Conservation (phyloP, 331 rosid species). For the Phaseolus coccineus region DNA sequence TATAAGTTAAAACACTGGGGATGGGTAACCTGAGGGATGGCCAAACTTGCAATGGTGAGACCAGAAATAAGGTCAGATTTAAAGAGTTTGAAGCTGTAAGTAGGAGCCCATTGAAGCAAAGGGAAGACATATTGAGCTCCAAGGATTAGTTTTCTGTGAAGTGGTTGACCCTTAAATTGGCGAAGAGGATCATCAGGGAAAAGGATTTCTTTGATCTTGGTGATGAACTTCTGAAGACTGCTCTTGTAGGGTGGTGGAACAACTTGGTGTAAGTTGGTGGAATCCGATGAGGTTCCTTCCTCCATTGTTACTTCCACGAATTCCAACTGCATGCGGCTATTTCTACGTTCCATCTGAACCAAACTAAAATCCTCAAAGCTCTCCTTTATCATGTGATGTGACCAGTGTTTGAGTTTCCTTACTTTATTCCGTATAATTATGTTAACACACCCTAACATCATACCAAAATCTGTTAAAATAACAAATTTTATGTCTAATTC, state of each 20-base stretch:
- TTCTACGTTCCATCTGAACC: conserved; percentile 46
- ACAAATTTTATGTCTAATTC: no score
- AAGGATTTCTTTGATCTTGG: conserved; percentile 66
- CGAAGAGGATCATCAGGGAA: conserved; percentile 89
- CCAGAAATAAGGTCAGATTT: conserved; percentile 84
- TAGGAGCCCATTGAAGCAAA: conserved; percentile 75
- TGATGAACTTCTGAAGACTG: conserved; percentile 48
- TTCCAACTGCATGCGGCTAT: conserved; percentile 25
- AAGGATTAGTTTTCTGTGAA: conserved; percentile 55
- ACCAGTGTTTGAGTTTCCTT: conserved; percentile 30
- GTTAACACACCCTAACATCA: no score
- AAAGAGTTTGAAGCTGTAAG: conserved; percentile 65
- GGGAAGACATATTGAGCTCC: conserved; percentile 79
- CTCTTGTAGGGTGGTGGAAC: conserved; percentile 65
- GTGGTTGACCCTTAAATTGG: conserved; percentile 74
- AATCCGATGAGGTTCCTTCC: background rate
- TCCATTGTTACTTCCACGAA: conserved; percentile 18
- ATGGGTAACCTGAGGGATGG: conserved; percentile 84
- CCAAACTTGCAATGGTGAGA: conserved; percentile 90
- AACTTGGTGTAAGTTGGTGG: conserved; percentile 56
- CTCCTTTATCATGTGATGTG: background rate
- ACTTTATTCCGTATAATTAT: background rate
- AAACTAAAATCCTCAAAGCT: background rate
- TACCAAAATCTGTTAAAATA: no score
- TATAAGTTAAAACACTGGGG: background rate